Percentiles rank a stretch among this genome's conserved stretches.
phyloP scores from a whole-genome alignment of 805 yeast species.

The Metschnikowia henanensis region DNA sequence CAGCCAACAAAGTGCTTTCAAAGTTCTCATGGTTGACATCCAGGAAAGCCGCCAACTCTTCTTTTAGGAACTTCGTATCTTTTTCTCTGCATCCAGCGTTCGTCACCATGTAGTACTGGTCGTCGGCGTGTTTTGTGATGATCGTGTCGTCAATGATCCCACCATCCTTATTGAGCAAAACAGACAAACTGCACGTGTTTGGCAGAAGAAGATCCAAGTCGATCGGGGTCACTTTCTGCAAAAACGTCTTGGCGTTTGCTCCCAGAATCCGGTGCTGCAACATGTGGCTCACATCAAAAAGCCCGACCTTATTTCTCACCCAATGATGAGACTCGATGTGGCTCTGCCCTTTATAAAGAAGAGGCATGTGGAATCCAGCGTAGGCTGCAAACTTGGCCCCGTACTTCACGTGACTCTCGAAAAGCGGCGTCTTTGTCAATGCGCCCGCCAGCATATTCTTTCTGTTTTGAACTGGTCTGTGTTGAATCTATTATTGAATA shows the following conservation, averaged over 20 bases:
- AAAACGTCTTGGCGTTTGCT: constrained; percentile 58
- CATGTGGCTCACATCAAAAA: constrained; percentile 98
- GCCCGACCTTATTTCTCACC: constrained; percentile 86
- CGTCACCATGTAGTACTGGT: constrained; percentile 82
- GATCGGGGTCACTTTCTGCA: constrained; percentile 83
- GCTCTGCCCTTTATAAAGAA: constrained; percentile 76
- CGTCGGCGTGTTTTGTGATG: constrained; percentile 80
- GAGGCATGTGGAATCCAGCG: constrained; percentile 97
- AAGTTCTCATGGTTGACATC: constrained; percentile 46
- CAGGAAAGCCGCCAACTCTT: constrained; percentile 44
- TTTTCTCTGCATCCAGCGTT: constrained; percentile 93
- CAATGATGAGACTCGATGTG: constrained; percentile 94
- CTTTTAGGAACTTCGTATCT: constrained; percentile 64
- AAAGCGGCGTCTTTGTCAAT: constrained; percentile 71
- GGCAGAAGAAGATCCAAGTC: constrained; percentile 61
- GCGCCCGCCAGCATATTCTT: constrained; percentile 14
- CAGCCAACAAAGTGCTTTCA: constrained; percentile 78
- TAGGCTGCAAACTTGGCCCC: constrained; percentile 94
- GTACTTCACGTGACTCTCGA: constrained; percentile 70
- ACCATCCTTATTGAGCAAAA: constrained; percentile 63
- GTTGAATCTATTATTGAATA: not conserved
- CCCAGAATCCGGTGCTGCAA: constrained; percentile 84
- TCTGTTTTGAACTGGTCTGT: not conserved
- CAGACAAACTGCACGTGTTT: constrained; percentile 72
- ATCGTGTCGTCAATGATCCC: constrained; percentile 96